Percentiles rank a stretch among this genome's conserved stretches.
phyloP scores from a whole-genome alignment of 768 basidiomycete species.

The Trametes villosa region DNA sequence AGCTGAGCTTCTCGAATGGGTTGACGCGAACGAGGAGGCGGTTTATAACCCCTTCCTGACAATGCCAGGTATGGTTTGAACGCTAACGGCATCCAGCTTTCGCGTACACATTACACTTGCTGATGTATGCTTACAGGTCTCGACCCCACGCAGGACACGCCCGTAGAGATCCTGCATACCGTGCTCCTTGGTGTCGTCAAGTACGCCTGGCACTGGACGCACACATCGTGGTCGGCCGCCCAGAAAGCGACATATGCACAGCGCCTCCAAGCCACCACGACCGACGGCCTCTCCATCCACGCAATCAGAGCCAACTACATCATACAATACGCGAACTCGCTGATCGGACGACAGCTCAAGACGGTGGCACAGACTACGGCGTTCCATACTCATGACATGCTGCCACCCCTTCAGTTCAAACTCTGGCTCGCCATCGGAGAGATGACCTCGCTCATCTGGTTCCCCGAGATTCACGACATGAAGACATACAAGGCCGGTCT shows the following conservation, averaged over 20 bases:
- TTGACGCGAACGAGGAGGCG: neutral
- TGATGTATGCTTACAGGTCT: neutral
- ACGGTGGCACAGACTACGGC: conserved; percentile 24
- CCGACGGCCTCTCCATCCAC: conserved; percentile 35
- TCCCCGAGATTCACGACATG: conserved; percentile 35
- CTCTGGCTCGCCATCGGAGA: conserved; percentile 39
- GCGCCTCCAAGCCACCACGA: conserved; percentile 31
- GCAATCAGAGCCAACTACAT: conserved; percentile 37
- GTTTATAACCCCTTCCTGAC: conserved; percentile 1
- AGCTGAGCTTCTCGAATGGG: conserved; percentile 27
- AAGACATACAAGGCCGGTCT: conserved; percentile 33
- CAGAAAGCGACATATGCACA: conserved; percentile 31
- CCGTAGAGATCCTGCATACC: conserved; percentile 29
- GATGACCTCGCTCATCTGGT: conserved; percentile 37
- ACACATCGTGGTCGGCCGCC: conserved; percentile 29
- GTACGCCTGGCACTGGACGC: conserved; percentile 39
- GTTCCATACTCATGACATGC: conserved; percentile 25
- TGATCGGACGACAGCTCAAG: conserved; percentile 34
- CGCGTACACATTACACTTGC: too few species aligned
- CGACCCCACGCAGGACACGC: conserved; percentile 12
- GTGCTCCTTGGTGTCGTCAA: conserved; percentile 32
- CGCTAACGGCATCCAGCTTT: neutral
- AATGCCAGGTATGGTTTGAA: neutral
- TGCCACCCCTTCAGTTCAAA: neutral
- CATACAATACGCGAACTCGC: conserved; percentile 34